Evolutionary conservation across 2,329 filamentous ascomycete genomes (phyloP).

Genomic region (Diaporthe nobilis): DNA sequence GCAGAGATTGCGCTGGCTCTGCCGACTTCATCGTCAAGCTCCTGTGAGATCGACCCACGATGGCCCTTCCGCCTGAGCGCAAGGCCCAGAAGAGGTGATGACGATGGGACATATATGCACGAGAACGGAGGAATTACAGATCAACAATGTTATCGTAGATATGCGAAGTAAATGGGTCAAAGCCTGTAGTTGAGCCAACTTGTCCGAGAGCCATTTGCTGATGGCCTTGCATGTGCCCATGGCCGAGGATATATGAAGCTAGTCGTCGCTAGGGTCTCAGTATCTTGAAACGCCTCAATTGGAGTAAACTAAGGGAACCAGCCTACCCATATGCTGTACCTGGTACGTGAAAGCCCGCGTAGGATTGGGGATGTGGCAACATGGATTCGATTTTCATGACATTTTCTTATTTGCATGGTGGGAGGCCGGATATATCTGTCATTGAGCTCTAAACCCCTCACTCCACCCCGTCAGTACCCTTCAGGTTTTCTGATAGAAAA

Average conservation of each 20-base stretch:
- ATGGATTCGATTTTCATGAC: background rate
- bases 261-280: background rate
- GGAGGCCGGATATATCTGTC: too few species aligned
- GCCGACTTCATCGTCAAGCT: too few species aligned
- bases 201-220: background rate
- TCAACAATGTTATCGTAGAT: background rate
- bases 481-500: too few species aligned
- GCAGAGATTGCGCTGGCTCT: too few species aligned
- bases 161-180: background rate
- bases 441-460: too few species aligned
- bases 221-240: background rate
- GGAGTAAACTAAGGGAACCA: background rate
- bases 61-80: too few species aligned
- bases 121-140: background rate
- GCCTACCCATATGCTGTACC: background rate
- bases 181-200: background rate
- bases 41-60: too few species aligned
- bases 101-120: background rate
- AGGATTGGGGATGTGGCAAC: background rate
- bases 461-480: too few species aligned
- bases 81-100: too few species aligned
- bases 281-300: background rate
- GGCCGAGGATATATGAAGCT: background rate
- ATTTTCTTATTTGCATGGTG: too few species aligned
- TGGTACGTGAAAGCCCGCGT: background rate